Conservation (phyloP, 495 filamentous ascomycete species). For the Talaromyces proteolyticus region DNA sequence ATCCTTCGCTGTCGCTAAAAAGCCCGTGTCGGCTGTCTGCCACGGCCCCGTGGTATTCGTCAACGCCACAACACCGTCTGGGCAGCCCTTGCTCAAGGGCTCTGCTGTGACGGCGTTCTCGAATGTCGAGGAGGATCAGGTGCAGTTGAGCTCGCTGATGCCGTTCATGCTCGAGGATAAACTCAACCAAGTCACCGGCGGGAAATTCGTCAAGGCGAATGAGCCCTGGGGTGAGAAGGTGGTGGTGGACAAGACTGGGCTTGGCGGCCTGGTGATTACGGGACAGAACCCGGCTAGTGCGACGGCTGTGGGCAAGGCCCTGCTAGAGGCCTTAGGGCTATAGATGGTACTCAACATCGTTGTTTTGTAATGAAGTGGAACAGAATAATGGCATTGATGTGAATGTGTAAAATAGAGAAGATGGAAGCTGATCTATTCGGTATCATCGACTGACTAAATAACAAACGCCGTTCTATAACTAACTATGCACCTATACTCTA, state of each 20-base stretch:
- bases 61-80: constrained; percentile 46
- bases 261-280: constrained; percentile 54
- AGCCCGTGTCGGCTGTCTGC: constrained; percentile 62
- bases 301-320: constrained; percentile 47
- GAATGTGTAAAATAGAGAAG: too few relatives aligned
- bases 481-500: too few relatives aligned
- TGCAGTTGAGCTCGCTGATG: constrained; percentile 40
- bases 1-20: constrained; percentile 55
- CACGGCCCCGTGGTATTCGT: constrained; percentile 61
- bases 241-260: constrained; percentile 39
- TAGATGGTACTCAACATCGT: too few relatives aligned
- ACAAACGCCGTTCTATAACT: background rate
- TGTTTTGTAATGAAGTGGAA: too few relatives aligned
- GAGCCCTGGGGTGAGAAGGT: constrained; percentile 55
- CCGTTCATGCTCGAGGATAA: constrained; percentile 62
- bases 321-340: constrained; percentile 23
- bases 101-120: constrained; percentile 61
- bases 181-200: constrained; percentile 44
- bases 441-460: background rate
- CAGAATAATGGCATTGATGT: too few relatives aligned
- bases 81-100: constrained; percentile 47
- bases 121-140: constrained; percentile 59
- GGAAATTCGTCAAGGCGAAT: constrained; percentile 51
- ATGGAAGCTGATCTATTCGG: background rate
- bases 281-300: constrained; percentile 72